These are phyloP conservation scores for Cryptomeria japonica DNA, from an alignment of 75 land plant species.

Conservation along the genomic window DNA sequence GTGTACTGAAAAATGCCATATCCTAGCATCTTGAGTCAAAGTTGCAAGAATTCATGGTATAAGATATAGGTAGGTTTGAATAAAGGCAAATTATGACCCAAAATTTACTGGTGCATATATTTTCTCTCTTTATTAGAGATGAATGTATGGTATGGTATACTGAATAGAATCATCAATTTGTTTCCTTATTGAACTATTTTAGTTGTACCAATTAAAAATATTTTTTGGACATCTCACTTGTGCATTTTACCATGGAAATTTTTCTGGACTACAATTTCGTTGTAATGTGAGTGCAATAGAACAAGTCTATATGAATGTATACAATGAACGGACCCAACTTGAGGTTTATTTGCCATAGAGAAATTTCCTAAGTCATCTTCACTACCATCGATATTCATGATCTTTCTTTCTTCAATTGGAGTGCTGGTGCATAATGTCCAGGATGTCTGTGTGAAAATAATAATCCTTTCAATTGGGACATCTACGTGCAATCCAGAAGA, in stretches of 20 bases:
- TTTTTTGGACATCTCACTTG: not conserved
- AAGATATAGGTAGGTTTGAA: not conserved
- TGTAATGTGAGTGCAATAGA: not conserved
- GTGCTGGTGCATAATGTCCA: not conserved
- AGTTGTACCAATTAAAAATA: not conserved
- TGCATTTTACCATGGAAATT: not conserved
- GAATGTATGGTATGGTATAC: no score
- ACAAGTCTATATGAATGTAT: not conserved
- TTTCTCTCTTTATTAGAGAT: no score
- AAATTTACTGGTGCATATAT: no score
- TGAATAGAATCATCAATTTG: no score
- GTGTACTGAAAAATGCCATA: not conserved
- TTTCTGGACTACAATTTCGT: not conserved
- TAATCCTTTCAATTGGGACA: no score
- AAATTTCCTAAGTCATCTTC: not conserved
- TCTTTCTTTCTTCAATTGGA: not conserved
- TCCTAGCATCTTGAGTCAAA: not conserved
- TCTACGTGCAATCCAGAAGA: no score
- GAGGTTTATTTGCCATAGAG: not conserved
- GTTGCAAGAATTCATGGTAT: not conserved
- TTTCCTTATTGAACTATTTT: not conserved
- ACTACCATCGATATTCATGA: no score
- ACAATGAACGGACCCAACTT: not conserved
- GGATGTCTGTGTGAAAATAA: not conserved
- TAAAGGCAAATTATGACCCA: no score